Conservation (phyloP, 345 rosid genomes). For the Corymbia maculata region DNA sequence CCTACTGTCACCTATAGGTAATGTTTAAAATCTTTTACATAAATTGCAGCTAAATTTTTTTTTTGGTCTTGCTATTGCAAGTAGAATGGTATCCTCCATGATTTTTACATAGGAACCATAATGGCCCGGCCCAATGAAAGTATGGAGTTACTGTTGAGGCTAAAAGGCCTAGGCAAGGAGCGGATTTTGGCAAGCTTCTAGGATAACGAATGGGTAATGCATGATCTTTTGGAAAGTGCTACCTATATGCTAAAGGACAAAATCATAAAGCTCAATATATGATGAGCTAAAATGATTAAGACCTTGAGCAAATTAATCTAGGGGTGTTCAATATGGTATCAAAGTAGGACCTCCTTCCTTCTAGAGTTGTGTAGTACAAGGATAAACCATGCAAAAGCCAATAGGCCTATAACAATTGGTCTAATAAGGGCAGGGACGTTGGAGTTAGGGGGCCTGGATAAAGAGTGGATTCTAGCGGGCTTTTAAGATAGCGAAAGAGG, state of each 20-base stretch:
- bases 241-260: fast-evolving
- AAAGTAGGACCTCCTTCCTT: neutral
- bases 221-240: neutral
- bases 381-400: no score
- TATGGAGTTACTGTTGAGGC: fast-evolving
- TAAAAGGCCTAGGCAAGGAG: no score
- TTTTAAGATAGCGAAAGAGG: fast-evolving
- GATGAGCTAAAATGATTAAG: fast-evolving
- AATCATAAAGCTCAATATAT: fast-evolving
- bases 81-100: neutral
- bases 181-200: fast-evolving
- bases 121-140: fast-evolving
- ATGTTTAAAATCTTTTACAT: neutral
- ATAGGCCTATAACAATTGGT: fast-evolving
- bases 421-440: neutral
- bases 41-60: no score
- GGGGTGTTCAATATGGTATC: neutral
- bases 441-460: fast-evolving
- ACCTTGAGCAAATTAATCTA: no score
- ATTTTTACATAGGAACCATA: fast-evolving
- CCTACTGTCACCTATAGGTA: neutral
- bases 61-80: neutral
- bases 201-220: fast-evolving
- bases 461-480: fast-evolving
- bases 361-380: fast-evolving